A percentile compares a stretch with the other conserved stretches of the same genome.
Conservation (phyloP, 768 basidiomycete species). For the Tubosaeta brunneosetosa region DNA sequence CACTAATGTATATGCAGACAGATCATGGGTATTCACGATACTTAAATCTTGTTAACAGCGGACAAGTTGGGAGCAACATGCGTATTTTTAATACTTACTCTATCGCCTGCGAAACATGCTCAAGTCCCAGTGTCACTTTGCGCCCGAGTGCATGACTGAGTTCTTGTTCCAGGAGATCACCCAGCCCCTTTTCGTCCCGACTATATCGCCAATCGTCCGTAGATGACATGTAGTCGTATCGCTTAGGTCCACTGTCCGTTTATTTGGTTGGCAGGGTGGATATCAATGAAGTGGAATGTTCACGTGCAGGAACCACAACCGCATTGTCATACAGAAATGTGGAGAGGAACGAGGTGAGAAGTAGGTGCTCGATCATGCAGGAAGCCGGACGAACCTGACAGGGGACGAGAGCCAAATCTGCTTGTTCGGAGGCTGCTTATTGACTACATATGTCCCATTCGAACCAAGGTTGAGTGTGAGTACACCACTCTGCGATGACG, state of each 20-base stretch:
- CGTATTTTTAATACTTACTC: slow-evolving; percentile 6
- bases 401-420: slow-evolving; percentile 96
- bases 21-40: slow-evolving; percentile 6
- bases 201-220: slow-evolving; percentile 70
- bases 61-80: neutral
- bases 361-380: neutral
- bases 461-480: slow-evolving; percentile 73
- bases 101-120: slow-evolving; percentile 20
- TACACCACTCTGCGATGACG: slow-evolving; percentile 70
- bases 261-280: neutral
- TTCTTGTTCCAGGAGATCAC: slow-evolving; percentile 64
- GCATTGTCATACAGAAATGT: neutral
- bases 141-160: slow-evolving; percentile 42
- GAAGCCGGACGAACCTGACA: slow-evolving; percentile 50
- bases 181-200: slow-evolving; percentile 60
- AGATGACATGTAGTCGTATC: slow-evolving; percentile 69
- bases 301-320: neutral
- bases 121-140: slow-evolving; percentile 32
- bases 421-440: slow-evolving; percentile 96
- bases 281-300: slow-evolving; percentile 1
- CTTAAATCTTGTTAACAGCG: neutral
- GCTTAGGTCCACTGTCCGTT: slow-evolving; percentile 75
- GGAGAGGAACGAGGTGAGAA: slow-evolving; percentile 3
- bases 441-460: slow-evolving; percentile 88
- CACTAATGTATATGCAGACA: neutral